phyloP scores from a whole-genome alignment of 176 grass and related monocot species.

The Poa pratensis region DNA sequence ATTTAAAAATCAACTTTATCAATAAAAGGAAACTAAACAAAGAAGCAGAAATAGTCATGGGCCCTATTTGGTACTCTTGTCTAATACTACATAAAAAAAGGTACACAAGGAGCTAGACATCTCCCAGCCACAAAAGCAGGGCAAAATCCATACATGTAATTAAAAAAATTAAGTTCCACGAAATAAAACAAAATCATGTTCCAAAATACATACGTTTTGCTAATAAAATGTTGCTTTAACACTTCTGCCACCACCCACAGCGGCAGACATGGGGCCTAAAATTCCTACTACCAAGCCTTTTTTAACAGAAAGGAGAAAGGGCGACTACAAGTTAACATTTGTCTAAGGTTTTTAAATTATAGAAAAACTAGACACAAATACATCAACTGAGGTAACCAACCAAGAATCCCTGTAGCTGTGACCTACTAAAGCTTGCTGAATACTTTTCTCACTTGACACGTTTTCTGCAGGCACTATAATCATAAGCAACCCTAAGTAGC shows the following conservation, averaged over 20 bases:
- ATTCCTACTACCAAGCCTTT: neutral
- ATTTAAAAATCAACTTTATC: neutral
- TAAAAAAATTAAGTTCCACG: neutral
- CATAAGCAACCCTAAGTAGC: neutral
- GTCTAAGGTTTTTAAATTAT: neutral
- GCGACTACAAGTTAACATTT: neutral
- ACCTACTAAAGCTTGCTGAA: neutral
- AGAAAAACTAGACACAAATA: neutral
- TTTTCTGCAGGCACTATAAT: slow-evolving; percentile 4
- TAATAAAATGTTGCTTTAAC: neutral
- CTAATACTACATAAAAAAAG: neutral
- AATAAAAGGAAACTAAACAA: neutral
- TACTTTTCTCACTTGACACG: neutral
- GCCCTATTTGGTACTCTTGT: neutral
- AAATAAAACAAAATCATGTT: slow-evolving; percentile 2
- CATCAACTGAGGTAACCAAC: neutral
- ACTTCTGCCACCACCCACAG: neutral
- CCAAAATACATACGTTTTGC: neutral
- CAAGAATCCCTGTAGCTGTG: neutral
- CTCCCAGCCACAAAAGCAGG: slow-evolving; percentile 14
- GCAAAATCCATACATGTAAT: slow-evolving; percentile 8
- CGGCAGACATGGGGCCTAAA: neutral
- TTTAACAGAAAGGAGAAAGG: neutral
- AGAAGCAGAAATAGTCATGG: slow-evolving; percentile 25
- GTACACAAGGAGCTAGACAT: slow-evolving; percentile 10